Evolutionary conservation across 805 yeast genomes (phyloP).

Genomic region (Saturnispora galanensis): DNA sequence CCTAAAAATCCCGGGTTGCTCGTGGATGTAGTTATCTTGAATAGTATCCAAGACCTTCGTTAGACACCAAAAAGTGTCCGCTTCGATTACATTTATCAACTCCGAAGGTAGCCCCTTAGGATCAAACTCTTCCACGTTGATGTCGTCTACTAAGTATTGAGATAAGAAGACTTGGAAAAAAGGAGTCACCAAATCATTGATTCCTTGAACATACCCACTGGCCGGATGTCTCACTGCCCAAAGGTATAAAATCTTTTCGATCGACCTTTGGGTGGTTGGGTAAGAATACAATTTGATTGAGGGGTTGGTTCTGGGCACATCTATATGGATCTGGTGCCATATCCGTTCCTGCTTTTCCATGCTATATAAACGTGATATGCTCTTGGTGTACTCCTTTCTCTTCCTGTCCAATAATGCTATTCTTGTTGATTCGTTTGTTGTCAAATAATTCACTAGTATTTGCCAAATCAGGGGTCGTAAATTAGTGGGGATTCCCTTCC

Average conservation of each 20-base stretch:
- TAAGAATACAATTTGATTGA: constrained; percentile 61
- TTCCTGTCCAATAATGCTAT: constrained; percentile 61
- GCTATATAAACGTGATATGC: constrained; percentile 53
- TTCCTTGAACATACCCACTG: constrained; percentile 96
- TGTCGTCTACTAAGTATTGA: constrained; percentile 44
- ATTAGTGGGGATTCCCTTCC: constrained; percentile 89
- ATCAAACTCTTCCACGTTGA: constrained; percentile 48
- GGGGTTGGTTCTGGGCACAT: constrained; percentile 91
- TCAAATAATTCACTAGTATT: constrained; percentile 77
- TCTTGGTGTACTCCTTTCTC: constrained; percentile 76
- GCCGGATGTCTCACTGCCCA: constrained; percentile 99
- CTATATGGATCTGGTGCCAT: constrained; percentile 94
- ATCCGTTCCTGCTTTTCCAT: constrained; percentile 61
- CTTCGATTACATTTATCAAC: constrained; percentile 66
- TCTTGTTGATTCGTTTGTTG: constrained; percentile 74
- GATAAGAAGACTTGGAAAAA: constrained; percentile 78
- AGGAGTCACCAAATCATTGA: constrained; percentile 89
- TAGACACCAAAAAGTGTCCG: constrained; percentile 96
- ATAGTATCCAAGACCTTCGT: constrained; percentile 87
- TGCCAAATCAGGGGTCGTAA: constrained; percentile 86
- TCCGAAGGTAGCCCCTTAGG: constrained; percentile 51
- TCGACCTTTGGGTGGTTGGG: constrained; percentile 62
- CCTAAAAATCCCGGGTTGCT: constrained; percentile 92
- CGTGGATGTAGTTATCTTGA: constrained; percentile 94
- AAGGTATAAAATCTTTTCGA: constrained; percentile 72